These are phyloP conservation scores for Lachnum nothofagi DNA, from an alignment of 2,329 filamentous ascomycete species.

Conservation along the genomic window DNA sequence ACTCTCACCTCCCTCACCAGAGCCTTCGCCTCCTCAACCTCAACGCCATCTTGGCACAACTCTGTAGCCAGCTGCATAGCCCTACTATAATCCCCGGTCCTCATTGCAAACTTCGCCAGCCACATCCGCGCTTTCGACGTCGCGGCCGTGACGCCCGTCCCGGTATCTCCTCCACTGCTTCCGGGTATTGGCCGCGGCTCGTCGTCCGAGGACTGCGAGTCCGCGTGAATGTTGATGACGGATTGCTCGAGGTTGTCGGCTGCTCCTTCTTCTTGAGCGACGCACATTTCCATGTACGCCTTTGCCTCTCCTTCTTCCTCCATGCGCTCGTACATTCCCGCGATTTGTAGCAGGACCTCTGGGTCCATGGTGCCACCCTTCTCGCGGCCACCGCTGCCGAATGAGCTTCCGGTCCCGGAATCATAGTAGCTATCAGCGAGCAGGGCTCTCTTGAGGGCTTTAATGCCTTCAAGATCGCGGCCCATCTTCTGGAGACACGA, in stretches of 20 bases:
- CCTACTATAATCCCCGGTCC: slow-evolving; percentile 66
- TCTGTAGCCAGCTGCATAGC: slow-evolving; percentile 82
- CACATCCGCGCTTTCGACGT: slow-evolving; percentile 92
- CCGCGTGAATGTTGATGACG: slow-evolving; percentile 49
- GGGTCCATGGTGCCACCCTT: slow-evolving; percentile 67
- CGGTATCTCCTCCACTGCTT: slow-evolving; percentile 40
- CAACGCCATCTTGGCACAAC: slow-evolving; percentile 89
- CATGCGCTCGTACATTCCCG: slow-evolving; percentile 77
- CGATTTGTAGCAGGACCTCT: slow-evolving; percentile 85
- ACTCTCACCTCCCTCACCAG: slow-evolving; percentile 81
- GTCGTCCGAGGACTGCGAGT: slow-evolving; percentile 49
- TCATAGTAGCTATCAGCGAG: slow-evolving; percentile 85
- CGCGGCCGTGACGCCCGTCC: slow-evolving; percentile 82
- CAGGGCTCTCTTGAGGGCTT: slow-evolving; percentile 86
- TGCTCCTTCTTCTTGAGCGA: slow-evolving; percentile 82
- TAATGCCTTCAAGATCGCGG: slow-evolving; percentile 83
- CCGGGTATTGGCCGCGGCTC: slow-evolving; percentile 26
- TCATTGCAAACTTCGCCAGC: slow-evolving; percentile 79
- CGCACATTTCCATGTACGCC: slow-evolving; percentile 90
- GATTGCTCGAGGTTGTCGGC: slow-evolving; percentile 36
- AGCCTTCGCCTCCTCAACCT: slow-evolving; percentile 95
- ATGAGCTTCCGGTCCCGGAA: slow-evolving; percentile 44
- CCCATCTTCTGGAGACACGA: slow-evolving; percentile 88
- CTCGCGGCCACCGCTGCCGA: slow-evolving; percentile 40
- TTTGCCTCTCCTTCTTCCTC: slow-evolving; percentile 74